A percentile compares a stretch with the other conserved stretches of the same genome.
Conservation (phyloP, 805 yeast genomes). For the Wickerhamiella domercqiae region DNA sequence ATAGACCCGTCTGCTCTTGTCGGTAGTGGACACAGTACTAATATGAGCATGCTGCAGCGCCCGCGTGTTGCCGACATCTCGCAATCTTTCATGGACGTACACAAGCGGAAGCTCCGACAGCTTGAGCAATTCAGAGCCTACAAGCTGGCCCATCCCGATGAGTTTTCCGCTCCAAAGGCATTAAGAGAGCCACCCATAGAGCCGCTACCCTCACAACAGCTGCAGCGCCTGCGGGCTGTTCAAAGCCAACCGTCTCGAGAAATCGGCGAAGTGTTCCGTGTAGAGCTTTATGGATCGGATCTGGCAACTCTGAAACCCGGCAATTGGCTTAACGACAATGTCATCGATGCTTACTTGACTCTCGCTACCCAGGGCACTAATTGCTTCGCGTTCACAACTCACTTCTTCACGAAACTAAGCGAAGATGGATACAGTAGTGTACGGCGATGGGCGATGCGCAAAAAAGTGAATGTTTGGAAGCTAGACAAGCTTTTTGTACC, state of each 20-base stretch:
- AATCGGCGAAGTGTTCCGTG: slow-evolving; percentile 18
- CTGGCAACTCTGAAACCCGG: slow-evolving; percentile 53
- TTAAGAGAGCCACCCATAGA: not conserved
- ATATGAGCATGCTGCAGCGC: too few species aligned
- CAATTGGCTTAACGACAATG: slow-evolving; percentile 79
- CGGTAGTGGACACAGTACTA: too few species aligned
- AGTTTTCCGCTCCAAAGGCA: not conserved
- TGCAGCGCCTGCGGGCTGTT: not conserved
- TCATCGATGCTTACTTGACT: slow-evolving; percentile 67
- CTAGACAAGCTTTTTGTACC: slow-evolving; percentile 65
- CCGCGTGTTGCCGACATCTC: not conserved
- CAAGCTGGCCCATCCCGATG: not conserved
- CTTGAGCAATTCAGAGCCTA: not conserved
- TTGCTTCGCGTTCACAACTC: slow-evolving; percentile 70
- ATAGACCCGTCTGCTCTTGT: too few species aligned
- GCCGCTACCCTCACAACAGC: not conserved
- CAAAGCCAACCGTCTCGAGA: not conserved
- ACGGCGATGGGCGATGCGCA: slow-evolving; percentile 67
- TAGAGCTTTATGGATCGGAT: slow-evolving; percentile 35
- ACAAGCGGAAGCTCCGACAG: not conserved
- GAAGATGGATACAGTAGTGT: slow-evolving; percentile 69
- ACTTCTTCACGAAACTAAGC: slow-evolving; percentile 62
- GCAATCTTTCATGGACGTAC: not conserved
- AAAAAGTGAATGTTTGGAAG: slow-evolving; percentile 47
- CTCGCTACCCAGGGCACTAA: slow-evolving; percentile 31